Percentiles rank a stretch among this genome's conserved stretches.
Evolutionary conservation across 352 stramenopile genomes (phyloP).

Genomic region (Pythium pyrilobum): DNA sequence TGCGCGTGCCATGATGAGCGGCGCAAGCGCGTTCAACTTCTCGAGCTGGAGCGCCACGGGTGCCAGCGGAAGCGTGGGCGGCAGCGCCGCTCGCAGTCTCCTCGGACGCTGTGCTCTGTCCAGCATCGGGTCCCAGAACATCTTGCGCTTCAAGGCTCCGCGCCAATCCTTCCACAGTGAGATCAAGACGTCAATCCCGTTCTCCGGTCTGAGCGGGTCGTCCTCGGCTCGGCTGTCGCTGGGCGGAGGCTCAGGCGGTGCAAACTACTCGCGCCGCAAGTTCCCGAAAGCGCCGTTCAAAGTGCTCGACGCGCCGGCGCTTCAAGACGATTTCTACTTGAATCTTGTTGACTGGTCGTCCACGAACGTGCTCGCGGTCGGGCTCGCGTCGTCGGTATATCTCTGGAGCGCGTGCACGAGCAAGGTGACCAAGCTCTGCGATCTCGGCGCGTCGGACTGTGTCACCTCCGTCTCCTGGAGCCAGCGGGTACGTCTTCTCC

Average conservation of each 20-base stretch:
- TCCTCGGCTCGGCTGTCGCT: conserved; percentile 29
- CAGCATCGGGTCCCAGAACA: conserved; percentile 46
- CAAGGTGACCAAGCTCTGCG: conserved; percentile 93
- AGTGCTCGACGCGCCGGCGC: conserved; percentile 94
- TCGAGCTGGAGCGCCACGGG: conserved; percentile 6
- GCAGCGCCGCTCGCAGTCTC: conserved; percentile 24
- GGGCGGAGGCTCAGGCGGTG: conserved; percentile 4
- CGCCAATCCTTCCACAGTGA: conserved; percentile 54
- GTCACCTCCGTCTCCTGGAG: conserved; percentile 95
- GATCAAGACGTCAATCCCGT: conserved; percentile 45
- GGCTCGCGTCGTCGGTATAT: conserved; percentile 92
- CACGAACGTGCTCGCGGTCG: conserved; percentile 94
- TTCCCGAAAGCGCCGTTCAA: conserved; percentile 96
- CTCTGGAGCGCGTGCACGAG: conserved; percentile 92
- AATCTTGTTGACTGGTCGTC: conserved; percentile 97
- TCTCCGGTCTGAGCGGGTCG: conserved; percentile 32
- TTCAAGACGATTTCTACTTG: conserved; percentile 98
- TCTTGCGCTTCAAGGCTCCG: conserved; percentile 69
- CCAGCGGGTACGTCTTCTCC: conserved; percentile 46
- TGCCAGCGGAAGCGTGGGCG: conserved; percentile 25
- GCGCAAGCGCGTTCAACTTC: conserved; percentile 17
- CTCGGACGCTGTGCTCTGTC: conserved; percentile 17
- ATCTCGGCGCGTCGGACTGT: conserved; percentile 68
- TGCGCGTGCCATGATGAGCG: conserved; percentile 20
- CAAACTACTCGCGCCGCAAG: conserved; percentile 41